A percentile compares a stretch with the other conserved stretches of the same genome.
These are phyloP conservation scores for Sphaerulina vaccinii DNA, from an alignment of 2,329 filamentous ascomycete genomes.

Conservation along the genomic window DNA sequence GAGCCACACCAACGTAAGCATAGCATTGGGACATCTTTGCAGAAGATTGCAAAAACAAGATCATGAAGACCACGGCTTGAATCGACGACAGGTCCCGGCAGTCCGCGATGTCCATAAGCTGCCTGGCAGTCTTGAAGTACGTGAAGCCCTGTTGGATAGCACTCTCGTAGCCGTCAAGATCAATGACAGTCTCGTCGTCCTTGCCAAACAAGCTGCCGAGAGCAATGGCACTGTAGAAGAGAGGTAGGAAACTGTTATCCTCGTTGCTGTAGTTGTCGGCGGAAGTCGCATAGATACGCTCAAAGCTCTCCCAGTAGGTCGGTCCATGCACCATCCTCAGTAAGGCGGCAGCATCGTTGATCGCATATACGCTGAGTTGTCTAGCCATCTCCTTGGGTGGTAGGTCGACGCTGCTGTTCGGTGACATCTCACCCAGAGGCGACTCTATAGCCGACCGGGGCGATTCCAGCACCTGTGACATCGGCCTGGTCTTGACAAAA, in stretches of 20 bases:
- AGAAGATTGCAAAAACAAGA: constrained; percentile 53
- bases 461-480: constrained; percentile 65
- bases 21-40: constrained; percentile 55
- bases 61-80: constrained; percentile 55
- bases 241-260: constrained; percentile 49
- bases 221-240: constrained; percentile 50
- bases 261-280: constrained; percentile 46
- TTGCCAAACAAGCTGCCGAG: constrained; percentile 50
- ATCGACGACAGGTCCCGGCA: constrained; percentile 51
- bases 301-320: constrained; percentile 73
- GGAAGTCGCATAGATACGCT: constrained; percentile 72
- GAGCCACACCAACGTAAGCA: constrained; percentile 52
- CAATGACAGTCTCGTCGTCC: constrained; percentile 37
- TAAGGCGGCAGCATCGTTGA: constrained; percentile 62
- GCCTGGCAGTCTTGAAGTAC: constrained; percentile 50
- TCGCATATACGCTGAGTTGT: constrained; percentile 57
- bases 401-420: constrained; percentile 57
- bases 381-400: constrained; percentile 62
- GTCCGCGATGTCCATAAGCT: constrained; percentile 54
- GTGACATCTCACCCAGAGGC: constrained; percentile 56
- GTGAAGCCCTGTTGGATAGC: constrained; percentile 52
- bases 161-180: constrained; percentile 45
- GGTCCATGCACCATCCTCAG: constrained; percentile 78
- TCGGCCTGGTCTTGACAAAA: constrained; percentile 55
- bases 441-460: constrained; percentile 60